Conservation (phyloP, 768 basidiomycete species). For the Lactarius tabidus region DNA sequence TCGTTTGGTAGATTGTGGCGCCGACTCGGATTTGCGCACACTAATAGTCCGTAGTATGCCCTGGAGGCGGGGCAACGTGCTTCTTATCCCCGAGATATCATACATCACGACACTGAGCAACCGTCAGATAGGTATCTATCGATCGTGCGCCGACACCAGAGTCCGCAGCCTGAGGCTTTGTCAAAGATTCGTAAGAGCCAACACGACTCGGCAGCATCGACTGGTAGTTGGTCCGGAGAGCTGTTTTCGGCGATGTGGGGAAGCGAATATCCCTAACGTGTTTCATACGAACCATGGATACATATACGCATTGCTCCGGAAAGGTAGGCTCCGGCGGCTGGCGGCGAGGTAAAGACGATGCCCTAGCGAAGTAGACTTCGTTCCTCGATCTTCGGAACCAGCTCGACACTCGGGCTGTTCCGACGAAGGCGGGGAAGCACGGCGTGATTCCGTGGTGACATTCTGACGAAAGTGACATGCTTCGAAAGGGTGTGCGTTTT, state of each 20-base stretch:
- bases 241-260: background rate
- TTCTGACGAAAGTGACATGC: background rate
- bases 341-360: no score
- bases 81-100: background rate
- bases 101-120: background rate
- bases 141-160: background rate
- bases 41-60: conserved; percentile 9
- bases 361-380: background rate
- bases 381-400: background rate
- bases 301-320: background rate
- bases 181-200: background rate
- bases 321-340: background rate
- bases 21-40: background rate
- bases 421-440: background rate
- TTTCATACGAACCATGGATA: conserved; percentile 1
- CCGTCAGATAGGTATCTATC: background rate
- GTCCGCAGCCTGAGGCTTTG: background rate
- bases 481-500: background rate
- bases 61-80: background rate
- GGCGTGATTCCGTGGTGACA: background rate
- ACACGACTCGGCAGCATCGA: background rate
- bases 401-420: background rate
- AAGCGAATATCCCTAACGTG: background rate
- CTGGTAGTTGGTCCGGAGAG: background rate
- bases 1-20: background rate